phyloP scores from a whole-genome alignment of 2,329 filamentous ascomycete species.

The Apiospora rasikravindrae region DNA sequence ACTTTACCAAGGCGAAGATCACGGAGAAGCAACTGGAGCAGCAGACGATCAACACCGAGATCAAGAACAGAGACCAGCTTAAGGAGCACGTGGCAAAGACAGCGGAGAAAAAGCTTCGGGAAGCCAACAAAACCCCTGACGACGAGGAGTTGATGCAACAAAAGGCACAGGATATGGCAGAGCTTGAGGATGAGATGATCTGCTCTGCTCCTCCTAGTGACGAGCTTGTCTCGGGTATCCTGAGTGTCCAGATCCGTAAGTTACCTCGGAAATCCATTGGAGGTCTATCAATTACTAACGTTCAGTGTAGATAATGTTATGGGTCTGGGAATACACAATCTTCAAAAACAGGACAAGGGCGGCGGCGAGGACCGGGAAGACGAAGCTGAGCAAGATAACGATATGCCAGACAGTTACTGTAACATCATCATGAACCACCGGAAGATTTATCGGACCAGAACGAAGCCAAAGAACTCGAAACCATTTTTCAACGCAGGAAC shows the following conservation, averaged over 20 bases:
- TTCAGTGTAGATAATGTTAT: constrained; percentile 73
- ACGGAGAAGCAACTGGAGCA: constrained; percentile 64
- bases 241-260: constrained; percentile 56
- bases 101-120: constrained; percentile 68
- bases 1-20: constrained; percentile 70
- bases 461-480: constrained; percentile 78
- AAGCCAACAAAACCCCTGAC: constrained; percentile 63
- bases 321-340: constrained; percentile 65
- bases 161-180: constrained; percentile 68
- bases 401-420: constrained; percentile 73
- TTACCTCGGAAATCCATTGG: not conserved
- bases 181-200: constrained; percentile 66
- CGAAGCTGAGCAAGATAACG: constrained; percentile 65
- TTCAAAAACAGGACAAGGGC: constrained; percentile 59
- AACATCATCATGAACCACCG: constrained; percentile 76
- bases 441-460: constrained; percentile 72
- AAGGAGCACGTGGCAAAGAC: constrained; percentile 59
- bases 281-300: not conserved
- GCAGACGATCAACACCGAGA: constrained; percentile 63
- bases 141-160: constrained; percentile 70
- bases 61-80: constrained; percentile 63
- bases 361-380: constrained; percentile 56
- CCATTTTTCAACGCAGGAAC: constrained; percentile 81
- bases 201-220: constrained; percentile 69
- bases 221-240: constrained; percentile 67